phyloP scores from a whole-genome alignment of 352 stramenopile species.

The Pythium oligandrum region DNA sequence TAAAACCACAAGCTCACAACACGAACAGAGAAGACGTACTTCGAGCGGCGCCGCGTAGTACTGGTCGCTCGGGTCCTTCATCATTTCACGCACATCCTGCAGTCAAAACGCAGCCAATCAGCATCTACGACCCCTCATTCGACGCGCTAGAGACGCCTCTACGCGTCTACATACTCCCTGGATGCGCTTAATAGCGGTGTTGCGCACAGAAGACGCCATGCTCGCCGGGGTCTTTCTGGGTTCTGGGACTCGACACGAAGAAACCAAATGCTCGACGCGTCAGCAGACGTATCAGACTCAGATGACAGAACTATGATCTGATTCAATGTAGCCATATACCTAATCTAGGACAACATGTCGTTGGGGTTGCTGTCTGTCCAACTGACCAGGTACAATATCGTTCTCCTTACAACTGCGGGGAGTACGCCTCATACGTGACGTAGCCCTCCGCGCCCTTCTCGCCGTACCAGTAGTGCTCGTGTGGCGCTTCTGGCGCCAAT shows the following conservation, averaged over 20 bases:
- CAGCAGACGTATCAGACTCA: slow-evolving; percentile 10
- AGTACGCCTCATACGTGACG: slow-evolving; percentile 4
- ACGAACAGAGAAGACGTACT: slow-evolving; percentile 20
- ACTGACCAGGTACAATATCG: too few relatives aligned
- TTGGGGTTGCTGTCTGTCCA: too few relatives aligned
- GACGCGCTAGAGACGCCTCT: not conserved
- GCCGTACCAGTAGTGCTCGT: slow-evolving; percentile 6
- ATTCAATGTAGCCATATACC: too few relatives aligned
- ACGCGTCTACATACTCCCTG: slow-evolving; percentile 42
- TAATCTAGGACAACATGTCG: too few relatives aligned
- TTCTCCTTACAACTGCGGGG: too few relatives aligned
- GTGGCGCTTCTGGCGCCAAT: not conserved
- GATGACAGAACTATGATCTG: too few relatives aligned
- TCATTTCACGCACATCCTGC: slow-evolving; percentile 86
- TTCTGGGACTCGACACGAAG: too few relatives aligned
- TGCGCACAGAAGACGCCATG: slow-evolving; percentile 42
- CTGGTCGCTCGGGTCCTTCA: slow-evolving; percentile 83
- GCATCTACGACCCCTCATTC: slow-evolving; percentile 1
- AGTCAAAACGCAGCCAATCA: not conserved
- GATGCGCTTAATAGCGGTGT: slow-evolving; percentile 85
- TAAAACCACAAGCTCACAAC: not conserved
- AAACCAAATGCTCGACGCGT: too few relatives aligned
- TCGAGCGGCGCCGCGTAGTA: slow-evolving; percentile 75
- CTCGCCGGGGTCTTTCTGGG: too few relatives aligned
- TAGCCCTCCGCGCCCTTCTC: slow-evolving; percentile 2